These are phyloP conservation scores for Thelonectria olida DNA, from an alignment of 2,329 filamentous ascomycete species.

Conservation along the genomic window DNA sequence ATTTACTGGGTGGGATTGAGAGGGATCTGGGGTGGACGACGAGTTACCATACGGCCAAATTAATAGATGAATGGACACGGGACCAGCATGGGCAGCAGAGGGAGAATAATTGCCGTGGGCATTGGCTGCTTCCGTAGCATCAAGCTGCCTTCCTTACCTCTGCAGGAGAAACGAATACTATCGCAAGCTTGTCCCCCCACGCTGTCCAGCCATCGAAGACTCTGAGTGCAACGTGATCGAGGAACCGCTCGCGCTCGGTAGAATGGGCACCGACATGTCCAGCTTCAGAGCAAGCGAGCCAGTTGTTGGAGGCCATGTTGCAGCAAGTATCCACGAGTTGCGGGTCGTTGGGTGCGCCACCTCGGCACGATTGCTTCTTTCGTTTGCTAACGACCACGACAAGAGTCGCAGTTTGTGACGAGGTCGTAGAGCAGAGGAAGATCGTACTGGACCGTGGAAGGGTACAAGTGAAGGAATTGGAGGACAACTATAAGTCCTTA, in stretches of 20 bases:
- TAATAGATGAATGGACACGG: constrained; percentile 31
- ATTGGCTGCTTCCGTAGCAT: constrained; percentile 1
- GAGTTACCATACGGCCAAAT: constrained; percentile 27
- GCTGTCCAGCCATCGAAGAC: neutral
- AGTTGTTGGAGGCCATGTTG: constrained; percentile 4
- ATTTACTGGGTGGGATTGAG: constrained; percentile 66
- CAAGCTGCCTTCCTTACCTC: no score
- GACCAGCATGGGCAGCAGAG: neutral
- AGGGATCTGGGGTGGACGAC: constrained; percentile 72
- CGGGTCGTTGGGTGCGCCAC: neutral
- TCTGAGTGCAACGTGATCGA: no score
- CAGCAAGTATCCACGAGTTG: neutral
- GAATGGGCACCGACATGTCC: neutral
- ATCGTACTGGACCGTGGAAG: no score
- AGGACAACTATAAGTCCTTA: neutral
- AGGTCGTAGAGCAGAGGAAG: no score
- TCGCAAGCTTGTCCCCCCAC: neutral
- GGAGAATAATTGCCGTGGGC: neutral
- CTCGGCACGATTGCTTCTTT: constrained; percentile 12
- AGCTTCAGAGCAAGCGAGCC: neutral
- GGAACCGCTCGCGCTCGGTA: no score
- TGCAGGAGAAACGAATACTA: neutral
- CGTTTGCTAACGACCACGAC: neutral
- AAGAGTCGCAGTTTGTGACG: neutral
- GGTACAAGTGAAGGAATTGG: neutral